A percentile compares a stretch with the other conserved stretches of the same genome.
phyloP scores from a whole-genome alignment of 2,329 filamentous ascomycete species.

The Phaeomoniella chlamydospora region DNA sequence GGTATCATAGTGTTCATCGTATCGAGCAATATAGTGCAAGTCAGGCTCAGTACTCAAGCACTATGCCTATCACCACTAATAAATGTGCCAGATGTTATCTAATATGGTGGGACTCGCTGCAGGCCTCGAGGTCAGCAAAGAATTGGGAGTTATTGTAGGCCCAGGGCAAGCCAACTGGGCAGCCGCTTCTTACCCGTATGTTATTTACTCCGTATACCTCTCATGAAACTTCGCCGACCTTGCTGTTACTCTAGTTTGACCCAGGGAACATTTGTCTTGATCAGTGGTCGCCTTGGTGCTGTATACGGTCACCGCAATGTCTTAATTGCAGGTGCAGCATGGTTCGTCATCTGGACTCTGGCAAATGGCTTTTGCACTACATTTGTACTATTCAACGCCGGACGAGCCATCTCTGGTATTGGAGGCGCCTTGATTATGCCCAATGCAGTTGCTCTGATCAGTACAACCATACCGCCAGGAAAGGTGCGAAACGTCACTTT shows the following conservation, averaged over 20 bases:
- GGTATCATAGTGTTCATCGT: no score
- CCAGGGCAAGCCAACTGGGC: neutral
- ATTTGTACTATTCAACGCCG: conserved; percentile 26
- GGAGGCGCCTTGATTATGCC: conserved; percentile 38
- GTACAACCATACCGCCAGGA: conserved; percentile 32
- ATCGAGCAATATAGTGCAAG: no score
- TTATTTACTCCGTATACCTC: conserved; percentile 7
- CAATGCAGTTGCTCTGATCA: conserved; percentile 36
- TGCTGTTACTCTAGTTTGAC: conserved; percentile 21
- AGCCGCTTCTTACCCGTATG: neutral
- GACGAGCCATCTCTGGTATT: conserved; percentile 33
- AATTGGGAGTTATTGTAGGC: neutral
- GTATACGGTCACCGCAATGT: conserved; percentile 42
- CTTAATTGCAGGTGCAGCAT: conserved; percentile 38
- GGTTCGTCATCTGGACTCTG: conserved; percentile 40
- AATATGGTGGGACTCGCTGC: neutral
- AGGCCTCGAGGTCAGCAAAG: neutral
- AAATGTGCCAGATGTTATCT: neutral
- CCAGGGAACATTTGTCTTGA: conserved; percentile 43
- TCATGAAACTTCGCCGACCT: conserved; percentile 2
- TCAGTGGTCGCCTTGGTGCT: conserved; percentile 42
- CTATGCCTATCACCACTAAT: no score
- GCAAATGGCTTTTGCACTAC: conserved; percentile 32
- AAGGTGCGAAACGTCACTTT: conserved; percentile 28
- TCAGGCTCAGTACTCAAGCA: no score